These are phyloP conservation scores for Lablab purpureus DNA, from an alignment of 306 rosid genomes.

Conservation along the genomic window DNA sequence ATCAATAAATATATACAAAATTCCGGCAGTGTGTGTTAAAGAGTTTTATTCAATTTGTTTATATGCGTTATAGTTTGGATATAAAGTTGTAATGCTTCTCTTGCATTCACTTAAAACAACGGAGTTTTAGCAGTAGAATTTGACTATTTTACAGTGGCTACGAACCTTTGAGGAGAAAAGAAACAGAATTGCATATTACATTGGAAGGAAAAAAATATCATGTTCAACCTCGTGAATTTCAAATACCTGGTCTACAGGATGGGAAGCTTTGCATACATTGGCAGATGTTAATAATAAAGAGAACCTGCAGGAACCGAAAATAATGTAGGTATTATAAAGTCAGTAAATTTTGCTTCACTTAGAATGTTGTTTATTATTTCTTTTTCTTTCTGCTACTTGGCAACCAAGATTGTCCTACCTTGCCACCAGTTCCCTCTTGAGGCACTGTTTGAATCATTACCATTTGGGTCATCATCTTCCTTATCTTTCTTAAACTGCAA, in stretches of 20 bases:
- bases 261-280: conserved; percentile 23
- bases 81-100: background rate
- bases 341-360: conserved; percentile 1
- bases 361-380: background rate
- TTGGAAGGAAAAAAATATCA: background rate
- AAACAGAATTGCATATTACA: background rate
- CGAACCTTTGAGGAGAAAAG: background rate
- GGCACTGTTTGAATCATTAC: conserved; percentile 64
- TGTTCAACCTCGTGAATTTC: conserved; percentile 12
- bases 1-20: background rate
- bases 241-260: conserved; percentile 51
- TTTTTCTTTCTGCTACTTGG: background rate
- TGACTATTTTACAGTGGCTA: background rate
- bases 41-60: conserved; percentile 1
- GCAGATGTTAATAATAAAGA: conserved; percentile 69
- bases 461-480: conserved; percentile 69
- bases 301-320: conserved; percentile 65
- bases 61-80: background rate
- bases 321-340: background rate
- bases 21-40: background rate
- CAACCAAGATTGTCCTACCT: conserved; percentile 58
- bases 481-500: conserved; percentile 73
- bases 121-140: conserved; percentile 1
- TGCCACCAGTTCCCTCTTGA: conserved; percentile 99
- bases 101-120: background rate